A percentile compares a stretch with the other conserved stretches of the same genome.
phyloP scores from a whole-genome alignment of 805 yeast species.

The Metschnikowia cubensis region DNA sequence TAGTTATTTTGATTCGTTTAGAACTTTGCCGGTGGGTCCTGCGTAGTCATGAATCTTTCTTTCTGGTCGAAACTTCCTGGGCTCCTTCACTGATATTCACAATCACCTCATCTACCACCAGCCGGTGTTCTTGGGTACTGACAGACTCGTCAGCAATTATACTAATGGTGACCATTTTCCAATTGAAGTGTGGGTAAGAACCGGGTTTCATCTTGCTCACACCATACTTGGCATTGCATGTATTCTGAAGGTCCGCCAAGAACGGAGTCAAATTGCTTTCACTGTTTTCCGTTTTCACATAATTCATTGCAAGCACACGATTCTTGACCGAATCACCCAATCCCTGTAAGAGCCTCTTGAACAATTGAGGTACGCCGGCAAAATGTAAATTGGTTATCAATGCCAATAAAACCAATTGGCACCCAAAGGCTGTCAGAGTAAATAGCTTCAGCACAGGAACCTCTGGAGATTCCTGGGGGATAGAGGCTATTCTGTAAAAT shows the following conservation, averaged over 20 bases:
- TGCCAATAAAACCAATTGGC: constrained; percentile 71
- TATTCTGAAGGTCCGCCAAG: constrained; percentile 48
- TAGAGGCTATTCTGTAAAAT: constrained; percentile 73
- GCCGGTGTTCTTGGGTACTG: constrained; percentile 28
- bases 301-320: constrained; percentile 21
- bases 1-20: background rate
- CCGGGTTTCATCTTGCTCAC: constrained; percentile 59
- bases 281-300: constrained; percentile 54
- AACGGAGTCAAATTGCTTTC: constrained; percentile 72
- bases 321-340: constrained; percentile 34
- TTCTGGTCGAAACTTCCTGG: constrained; percentile 49
- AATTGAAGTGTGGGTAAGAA: constrained; percentile 74
- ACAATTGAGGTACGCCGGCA: constrained; percentile 87
- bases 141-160: constrained; percentile 55
- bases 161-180: constrained; percentile 66
- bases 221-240: constrained; percentile 28
- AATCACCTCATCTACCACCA: constrained; percentile 45
- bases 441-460: constrained; percentile 40
- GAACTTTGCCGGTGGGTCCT: constrained; percentile 9
- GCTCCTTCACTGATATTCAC: constrained; percentile 49
- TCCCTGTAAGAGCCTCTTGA: constrained; percentile 49
- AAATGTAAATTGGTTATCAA: constrained; percentile 63
- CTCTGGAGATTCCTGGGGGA: constrained; percentile 45
- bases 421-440: constrained; percentile 65
- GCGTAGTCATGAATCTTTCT: constrained; percentile 50